phyloP scores from a whole-genome alignment of 805 yeast species.

The Starmerella kuoi region DNA sequence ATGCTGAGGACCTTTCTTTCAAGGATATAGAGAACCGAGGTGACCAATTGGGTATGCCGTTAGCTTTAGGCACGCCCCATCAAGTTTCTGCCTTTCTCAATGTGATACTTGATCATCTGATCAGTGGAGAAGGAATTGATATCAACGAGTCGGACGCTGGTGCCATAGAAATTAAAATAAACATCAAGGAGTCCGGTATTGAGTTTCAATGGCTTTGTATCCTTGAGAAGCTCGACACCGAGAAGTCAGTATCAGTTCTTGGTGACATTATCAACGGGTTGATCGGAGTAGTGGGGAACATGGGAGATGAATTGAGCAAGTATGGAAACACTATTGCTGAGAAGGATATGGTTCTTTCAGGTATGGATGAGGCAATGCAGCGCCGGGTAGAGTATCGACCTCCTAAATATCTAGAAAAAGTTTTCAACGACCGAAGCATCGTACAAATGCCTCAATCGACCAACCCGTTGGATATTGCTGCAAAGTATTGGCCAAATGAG shows the following conservation, averaged over 20 bases:
- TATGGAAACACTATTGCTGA: neutral
- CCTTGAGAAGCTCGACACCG: neutral
- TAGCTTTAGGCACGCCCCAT: conserved; percentile 5
- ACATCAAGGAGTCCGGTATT: neutral
- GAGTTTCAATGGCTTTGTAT: conserved; percentile 7
- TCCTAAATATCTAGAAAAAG: conserved; percentile 6
- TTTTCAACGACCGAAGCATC: neutral
- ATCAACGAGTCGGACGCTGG: neutral
- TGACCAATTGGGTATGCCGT: conserved; percentile 5
- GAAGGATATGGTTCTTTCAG: conserved; percentile 7
- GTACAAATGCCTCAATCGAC: neutral
- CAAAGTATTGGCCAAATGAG: conserved; percentile 1
- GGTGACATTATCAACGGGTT: neutral
- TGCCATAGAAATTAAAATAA: neutral
- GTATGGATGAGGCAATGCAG: conserved; percentile 7
- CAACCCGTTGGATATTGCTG: conserved; percentile 1
- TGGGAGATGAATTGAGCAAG: neutral
- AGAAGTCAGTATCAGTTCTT: neutral
- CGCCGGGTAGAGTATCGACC: conserved; percentile 9
- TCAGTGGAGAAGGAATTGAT: neutral
- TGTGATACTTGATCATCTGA: conserved; percentile 1
- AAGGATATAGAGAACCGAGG: conserved; percentile 7
- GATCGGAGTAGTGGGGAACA: conserved; percentile 1
- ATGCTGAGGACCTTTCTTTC: conserved; percentile 1
- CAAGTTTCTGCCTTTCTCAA: conserved; percentile 3